These are phyloP conservation scores for Pistacia integerrima DNA, from an alignment of 345 rosid genomes.

Conservation along the genomic window DNA sequence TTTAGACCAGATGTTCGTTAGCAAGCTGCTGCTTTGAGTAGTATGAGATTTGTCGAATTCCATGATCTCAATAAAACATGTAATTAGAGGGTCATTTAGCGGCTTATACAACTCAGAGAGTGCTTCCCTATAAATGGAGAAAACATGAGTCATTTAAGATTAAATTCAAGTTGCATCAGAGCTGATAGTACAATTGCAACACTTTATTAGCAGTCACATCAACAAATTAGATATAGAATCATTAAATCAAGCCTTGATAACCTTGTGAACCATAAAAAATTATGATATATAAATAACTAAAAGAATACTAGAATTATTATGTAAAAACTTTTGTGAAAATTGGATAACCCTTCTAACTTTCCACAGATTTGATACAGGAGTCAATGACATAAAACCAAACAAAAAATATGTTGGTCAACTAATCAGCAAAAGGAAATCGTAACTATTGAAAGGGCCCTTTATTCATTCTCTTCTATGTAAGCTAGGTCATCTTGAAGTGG, in stretches of 20 bases:
- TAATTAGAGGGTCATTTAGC: conserved; percentile 72
- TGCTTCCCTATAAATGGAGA: conserved; percentile 43
- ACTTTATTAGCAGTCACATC: neutral
- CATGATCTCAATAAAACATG: conserved; percentile 64
- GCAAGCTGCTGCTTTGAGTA: conserved; percentile 27
- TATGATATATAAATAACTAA: neutral
- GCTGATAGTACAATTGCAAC: neutral
- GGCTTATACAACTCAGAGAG: conserved; percentile 76
- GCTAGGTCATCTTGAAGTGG: neutral
- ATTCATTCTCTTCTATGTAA: neutral
- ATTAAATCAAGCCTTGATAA: neutral
- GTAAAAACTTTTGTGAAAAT: neutral
- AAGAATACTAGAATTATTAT: neutral
- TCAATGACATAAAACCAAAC: neutral
- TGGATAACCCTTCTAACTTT: neutral
- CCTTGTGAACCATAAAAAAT: neutral
- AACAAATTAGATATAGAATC: neutral
- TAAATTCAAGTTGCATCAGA: conserved; percentile 7
- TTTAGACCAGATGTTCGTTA: conserved; percentile 66
- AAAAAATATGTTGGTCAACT: neutral
- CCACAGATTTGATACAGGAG: neutral
- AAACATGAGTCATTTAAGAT: conserved; percentile 20
- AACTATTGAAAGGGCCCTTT: neutral
- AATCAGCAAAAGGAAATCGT: neutral
- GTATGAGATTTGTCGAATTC: conserved; percentile 47